Evolutionary conservation across 192 early-diverging fungal species (phyloP), one percentile per base, ranked within the genome.

Genomic region (Gonapodya sp.): DNA sequence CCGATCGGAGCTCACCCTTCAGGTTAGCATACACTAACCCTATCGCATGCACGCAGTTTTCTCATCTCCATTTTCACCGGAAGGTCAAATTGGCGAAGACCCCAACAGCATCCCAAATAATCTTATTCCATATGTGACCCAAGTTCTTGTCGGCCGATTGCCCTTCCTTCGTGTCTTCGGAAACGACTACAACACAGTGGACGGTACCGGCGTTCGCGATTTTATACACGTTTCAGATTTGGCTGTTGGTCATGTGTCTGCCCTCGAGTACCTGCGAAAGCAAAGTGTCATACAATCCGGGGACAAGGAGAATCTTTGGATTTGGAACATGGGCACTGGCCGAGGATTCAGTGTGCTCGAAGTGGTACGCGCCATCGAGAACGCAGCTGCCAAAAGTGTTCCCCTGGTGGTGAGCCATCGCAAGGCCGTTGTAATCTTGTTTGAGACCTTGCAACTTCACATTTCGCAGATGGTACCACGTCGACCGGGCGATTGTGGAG

Each of bases 401-500:
- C 79, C 79, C 46, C 8, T 64, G 46, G 46, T 64, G 46, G 46
- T 64, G 46, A 64, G 46, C 24, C 24, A 16, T 64, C 46, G 24
- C 24, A 24, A n/a, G n/a, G n/a, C n/a, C n/a, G n/a, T n/a, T n/a
- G n/a, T n/a, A n/a, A n/a, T n/a, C n/a, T n/a, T n/a, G n/a, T n/a
- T n/a, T n/a, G n/a, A n/a, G n/a, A n/a, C n/a, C n/a, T n/a, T n/a
- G n/a, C n/a, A n/a, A n/a, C n/a, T n/a, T n/a, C n/a, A n/a, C n/a
- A n/a, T n/a, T n/a, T n/a, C 46, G 8, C 24, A 87, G 77, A 82
- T 92, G 35, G 87, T 88, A 36, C 86, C 83, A 31, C 90, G 95
- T 79, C 92, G 95, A 35, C 73, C 89, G 36, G 96, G 96, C 35
- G 96, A 97, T 88, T 93, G 94, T n/a, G 92, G 89, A 73, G 88